These are phyloP conservation scores for Bryoerythrophyllum caledonicum DNA, from an alignment of 225 moss, liverwort and hornwort genomes.

Conservation along the genomic window DNA sequence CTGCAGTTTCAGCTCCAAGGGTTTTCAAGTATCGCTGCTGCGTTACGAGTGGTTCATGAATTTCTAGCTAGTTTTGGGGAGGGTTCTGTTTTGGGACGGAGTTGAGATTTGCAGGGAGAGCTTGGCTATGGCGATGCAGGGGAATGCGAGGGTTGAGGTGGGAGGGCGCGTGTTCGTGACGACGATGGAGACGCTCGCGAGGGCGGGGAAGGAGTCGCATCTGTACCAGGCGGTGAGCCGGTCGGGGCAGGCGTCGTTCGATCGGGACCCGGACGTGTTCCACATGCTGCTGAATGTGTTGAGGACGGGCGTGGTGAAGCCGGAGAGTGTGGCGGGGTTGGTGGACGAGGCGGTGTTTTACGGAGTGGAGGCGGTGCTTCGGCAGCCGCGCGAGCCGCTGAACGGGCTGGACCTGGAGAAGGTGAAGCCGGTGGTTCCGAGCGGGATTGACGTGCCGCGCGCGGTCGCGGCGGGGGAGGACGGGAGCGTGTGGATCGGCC, in stretches of 20 bases:
- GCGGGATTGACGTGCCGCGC: conserved; percentile 65
- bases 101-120: not conserved
- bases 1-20: not conserved
- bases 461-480: conserved; percentile 57
- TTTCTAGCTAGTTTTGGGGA: too few species aligned
- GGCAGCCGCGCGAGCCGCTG: conserved; percentile 40
- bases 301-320: conserved; percentile 51
- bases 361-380: conserved; percentile 46
- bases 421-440: conserved; percentile 53
- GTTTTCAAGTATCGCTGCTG: too few species aligned
- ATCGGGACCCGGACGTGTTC: conserved; percentile 75
- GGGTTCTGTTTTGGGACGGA: not conserved
- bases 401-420: conserved; percentile 75
- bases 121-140: conserved; percentile 41
- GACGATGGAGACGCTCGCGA: conserved; percentile 57
- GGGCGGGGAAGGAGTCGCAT: conserved; percentile 45
- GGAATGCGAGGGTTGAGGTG: conserved; percentile 69
- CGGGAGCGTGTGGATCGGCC: conserved; percentile 81
- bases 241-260: conserved; percentile 63
- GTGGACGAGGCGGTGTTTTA: conserved; percentile 71
- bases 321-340: conserved; percentile 23
- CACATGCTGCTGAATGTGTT: conserved; percentile 49
- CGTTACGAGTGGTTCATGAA: too few species aligned
- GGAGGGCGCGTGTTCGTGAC: conserved; percentile 73
- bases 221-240: conserved; percentile 34